Evolutionary conservation across 805 yeast genomes (phyloP).

Genomic region (Ogataea chonburiensis): DNA sequence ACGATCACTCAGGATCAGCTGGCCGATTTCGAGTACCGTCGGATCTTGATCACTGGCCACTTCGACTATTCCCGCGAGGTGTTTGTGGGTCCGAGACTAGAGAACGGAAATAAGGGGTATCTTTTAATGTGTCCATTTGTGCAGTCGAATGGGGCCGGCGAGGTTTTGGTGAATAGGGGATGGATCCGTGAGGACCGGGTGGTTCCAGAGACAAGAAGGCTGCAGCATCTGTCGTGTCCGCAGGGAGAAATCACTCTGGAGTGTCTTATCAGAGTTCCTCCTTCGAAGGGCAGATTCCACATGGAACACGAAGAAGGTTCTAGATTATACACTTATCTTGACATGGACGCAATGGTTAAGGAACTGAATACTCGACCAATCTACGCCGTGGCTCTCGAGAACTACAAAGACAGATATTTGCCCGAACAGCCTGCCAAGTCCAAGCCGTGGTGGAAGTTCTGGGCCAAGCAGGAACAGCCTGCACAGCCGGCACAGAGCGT

Average conservation of each 20-base stretch:
- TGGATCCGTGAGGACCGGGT: constrained; percentile 79
- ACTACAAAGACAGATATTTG: constrained; percentile 55
- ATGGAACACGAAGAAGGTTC: constrained; percentile 69
- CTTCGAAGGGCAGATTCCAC: constrained; percentile 58
- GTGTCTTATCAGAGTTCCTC: constrained; percentile 71
- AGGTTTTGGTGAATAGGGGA: constrained; percentile 83
- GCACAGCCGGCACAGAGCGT: not conserved
- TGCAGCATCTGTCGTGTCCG: constrained; percentile 73
- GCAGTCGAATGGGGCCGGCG: constrained; percentile 71
- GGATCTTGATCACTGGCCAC: constrained; percentile 71
- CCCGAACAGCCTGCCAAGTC: constrained; percentile 5
- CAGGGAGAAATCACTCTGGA: constrained; percentile 67
- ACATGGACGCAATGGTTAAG: constrained; percentile 75
- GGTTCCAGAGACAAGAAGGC: constrained; percentile 49
- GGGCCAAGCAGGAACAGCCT: constrained; percentile 18
- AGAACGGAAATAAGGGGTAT: constrained; percentile 75
- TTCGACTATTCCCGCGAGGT: constrained; percentile 85
- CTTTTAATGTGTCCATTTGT: constrained; percentile 77
- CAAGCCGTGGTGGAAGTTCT: constrained; percentile 31
- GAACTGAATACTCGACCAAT: constrained; percentile 67
- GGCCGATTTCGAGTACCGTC: constrained; percentile 75
- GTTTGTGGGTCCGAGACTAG: constrained; percentile 86
- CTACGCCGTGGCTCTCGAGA: constrained; percentile 71
- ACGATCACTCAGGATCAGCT: constrained; percentile 62
- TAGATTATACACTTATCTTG: constrained; percentile 74